Evolutionary conservation across 352 stramenopile genomes (phyloP).

Genomic region (Phytopythium montanum): DNA sequence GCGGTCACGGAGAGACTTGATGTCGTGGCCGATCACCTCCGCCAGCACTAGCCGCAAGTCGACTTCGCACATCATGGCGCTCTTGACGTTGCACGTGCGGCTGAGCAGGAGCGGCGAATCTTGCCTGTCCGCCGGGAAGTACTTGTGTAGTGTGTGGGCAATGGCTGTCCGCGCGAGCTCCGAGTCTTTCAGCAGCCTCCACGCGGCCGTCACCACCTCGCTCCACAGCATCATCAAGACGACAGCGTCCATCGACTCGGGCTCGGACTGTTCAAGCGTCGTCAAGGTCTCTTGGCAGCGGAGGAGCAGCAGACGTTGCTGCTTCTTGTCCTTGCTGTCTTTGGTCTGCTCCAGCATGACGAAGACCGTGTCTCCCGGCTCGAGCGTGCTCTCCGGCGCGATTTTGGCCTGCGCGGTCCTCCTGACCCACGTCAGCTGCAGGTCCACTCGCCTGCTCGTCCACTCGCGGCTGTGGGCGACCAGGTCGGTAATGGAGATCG

Average conservation of each 20-base stretch:
- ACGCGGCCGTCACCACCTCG: conserved; percentile 38
- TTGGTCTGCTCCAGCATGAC: conserved; percentile 71
- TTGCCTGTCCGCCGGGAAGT: conserved; percentile 23
- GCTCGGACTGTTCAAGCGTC: neutral
- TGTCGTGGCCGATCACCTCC: conserved; percentile 27
- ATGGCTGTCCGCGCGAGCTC: conserved; percentile 22
- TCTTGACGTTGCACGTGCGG: conserved; percentile 26
- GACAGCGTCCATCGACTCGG: neutral
- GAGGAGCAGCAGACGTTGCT: conserved; percentile 13
- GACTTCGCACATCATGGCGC: conserved; percentile 45
- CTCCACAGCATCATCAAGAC: conserved; percentile 40
- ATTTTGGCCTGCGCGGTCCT: conserved; percentile 63
- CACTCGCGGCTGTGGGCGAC: conserved; percentile 28
- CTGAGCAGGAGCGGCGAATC: neutral
- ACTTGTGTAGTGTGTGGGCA: conserved; percentile 27
- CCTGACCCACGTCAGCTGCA: conserved; percentile 64
- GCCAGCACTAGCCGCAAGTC: conserved; percentile 46
- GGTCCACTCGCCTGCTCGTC: conserved; percentile 44
- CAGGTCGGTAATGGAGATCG: conserved; percentile 27
- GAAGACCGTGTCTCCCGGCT: conserved; percentile 38
- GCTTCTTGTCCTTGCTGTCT: conserved; percentile 47
- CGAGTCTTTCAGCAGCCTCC: conserved; percentile 36
- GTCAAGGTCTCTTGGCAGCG: neutral
- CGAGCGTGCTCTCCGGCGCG: conserved; percentile 36
- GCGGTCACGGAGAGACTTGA: neutral